These are phyloP conservation scores for Lactarius sp. DNA, from an alignment of 768 basidiomycete species.

Conservation along the genomic window DNA sequence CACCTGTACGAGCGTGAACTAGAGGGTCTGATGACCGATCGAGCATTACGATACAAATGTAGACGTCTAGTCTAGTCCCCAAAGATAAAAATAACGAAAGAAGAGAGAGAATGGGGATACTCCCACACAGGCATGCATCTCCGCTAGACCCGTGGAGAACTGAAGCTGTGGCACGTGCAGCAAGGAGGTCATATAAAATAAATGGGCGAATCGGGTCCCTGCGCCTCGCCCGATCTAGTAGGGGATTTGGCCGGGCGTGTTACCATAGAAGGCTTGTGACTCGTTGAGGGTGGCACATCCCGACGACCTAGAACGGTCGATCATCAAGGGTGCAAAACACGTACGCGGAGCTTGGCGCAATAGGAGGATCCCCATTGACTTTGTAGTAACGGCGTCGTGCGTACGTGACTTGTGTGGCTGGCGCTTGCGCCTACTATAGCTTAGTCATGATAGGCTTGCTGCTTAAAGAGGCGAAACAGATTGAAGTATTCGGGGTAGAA, in stretches of 20 bases:
- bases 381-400: neutral
- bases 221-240: neutral
- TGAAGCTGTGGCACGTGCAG: neutral
- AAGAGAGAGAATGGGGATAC: neutral
- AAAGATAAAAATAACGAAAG: neutral
- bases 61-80: neutral
- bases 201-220: neutral
- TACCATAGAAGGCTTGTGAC: neutral
- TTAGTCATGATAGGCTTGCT: too few species aligned
- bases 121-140: too few species aligned
- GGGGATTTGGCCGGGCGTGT: too few species aligned
- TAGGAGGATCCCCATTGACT: neutral
- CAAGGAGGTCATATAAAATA: too few species aligned
- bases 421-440: too few species aligned
- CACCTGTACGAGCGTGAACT: neutral
- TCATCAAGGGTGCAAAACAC: constrained; percentile 2
- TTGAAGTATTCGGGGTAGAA: too few species aligned
- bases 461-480: too few species aligned
- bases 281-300: neutral
- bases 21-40: neutral
- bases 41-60: neutral
- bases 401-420: neutral
- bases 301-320: constrained; percentile 4
- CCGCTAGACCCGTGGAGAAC: neutral
- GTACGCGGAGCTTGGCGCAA: neutral